Base-by-base conservation (phyloP, 495 filamentous ascomycete genomes). In the Trichoderma gamsii region DNA sequence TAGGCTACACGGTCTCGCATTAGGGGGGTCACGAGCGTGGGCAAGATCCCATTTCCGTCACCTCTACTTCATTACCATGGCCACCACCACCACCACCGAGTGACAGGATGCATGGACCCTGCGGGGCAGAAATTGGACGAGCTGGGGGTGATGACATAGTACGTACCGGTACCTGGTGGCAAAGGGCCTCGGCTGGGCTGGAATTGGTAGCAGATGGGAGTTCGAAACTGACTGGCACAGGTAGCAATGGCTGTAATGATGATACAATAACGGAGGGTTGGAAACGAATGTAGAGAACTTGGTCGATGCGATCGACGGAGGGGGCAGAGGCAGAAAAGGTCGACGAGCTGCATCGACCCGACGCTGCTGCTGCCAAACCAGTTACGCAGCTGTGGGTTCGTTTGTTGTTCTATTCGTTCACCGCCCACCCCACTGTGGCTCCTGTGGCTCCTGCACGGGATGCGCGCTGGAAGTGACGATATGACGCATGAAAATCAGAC, bases 321-420 rank as follows among this genome's bases (percentile, higher is more conserved):
- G 56, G 56, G 16, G 44, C 44, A 61, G n/a, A 32, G 25, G 56
- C 56, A 61, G 56, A 61, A 21, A 25, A 52, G n/a, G 49, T 6
- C 15, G 51, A 21, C 13, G 44, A 49, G 44, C 18, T 46, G 52
- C 52, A 61, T 29, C 52, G 29, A 52, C 49, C 16, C 49, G 49
- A 46, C 51, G 21, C n/a, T 56, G 51, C 18, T 56, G 51, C 18
- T 56, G 18, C 25, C 56, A 61, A 32, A 32, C 56, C 27, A 61
- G 56, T 61, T 61, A 61, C 56, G 56, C 56, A 61, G 56, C 25
- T 61, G 56, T 61, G 56, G 56, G 56, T 61, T 61, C 9, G 56
- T 32, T 61, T 61, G 56, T 21, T 61, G 56, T 21, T 1, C 25
- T 29, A 61, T 61, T 61, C 56, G 56, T 61, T 61, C 56, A 61